Base-by-base conservation (phyloP, 768 basidiomycete species). In the Tricholoma terreum region DNA sequence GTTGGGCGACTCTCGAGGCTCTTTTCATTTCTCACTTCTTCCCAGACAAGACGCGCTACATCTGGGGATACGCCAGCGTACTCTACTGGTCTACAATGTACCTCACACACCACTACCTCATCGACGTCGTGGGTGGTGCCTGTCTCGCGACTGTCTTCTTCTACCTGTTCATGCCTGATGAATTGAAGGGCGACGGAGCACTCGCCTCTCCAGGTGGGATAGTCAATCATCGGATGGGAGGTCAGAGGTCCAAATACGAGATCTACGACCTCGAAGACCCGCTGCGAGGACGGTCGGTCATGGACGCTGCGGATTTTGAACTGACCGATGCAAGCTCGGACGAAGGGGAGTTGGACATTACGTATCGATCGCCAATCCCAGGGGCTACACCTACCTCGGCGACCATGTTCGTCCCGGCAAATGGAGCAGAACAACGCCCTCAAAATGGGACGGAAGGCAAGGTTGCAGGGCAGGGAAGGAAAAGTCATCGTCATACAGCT, bases 81-180 rank as follows among this genome's bases (percentile, higher is more conserved):
- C 82, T 99, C 4, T 98, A 96, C 71, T 99, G 97, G 97, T 87
- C 92, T 9, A 98, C 96, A 21, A 98, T 98, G 96, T 98, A 96
- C 77, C 88, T 96, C 65, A 92, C 92, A 3, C 94, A 97, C 72
- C 96, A 98, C 76, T 98, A 98, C 78, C 89, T 99, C 67, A 94
- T 99, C 74, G 97, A 99, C 68, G 92, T 98, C 68, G 92, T 94
- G 50, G 91, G 87, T 9, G 97, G 97, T 12, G 92, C 90, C 0
- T 96, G 94, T 68, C 82, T 99, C 60, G 89, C 95, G 48, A 87
- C 89, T 35, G 81, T 83, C 17, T 87, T 84, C 66, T 98, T 98
- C 80, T 98, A 93, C 76, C 66, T 90, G 61, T 87, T 87, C 74
- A 85, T 98, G 66, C 93, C 94, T 0, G 85, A 89, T 60, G 86